Evolutionary conservation across 208 protist genomes (phyloP).

Genomic region (Wallacemonas collosoma): DNA sequence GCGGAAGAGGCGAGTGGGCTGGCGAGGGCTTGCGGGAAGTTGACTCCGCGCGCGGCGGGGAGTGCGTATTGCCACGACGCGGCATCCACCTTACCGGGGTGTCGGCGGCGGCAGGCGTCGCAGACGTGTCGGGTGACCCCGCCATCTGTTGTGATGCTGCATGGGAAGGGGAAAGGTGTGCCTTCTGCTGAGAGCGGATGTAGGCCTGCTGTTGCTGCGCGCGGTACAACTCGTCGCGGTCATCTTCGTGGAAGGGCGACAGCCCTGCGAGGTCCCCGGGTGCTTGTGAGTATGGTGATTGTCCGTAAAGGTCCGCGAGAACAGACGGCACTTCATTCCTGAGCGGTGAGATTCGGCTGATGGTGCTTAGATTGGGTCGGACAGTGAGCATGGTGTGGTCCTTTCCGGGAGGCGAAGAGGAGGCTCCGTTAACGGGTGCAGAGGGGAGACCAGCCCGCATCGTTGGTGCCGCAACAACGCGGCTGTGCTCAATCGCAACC

Average conservation of each 20-base stretch:
- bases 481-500: background rate
- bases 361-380: conserved; percentile 38
- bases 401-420: background rate
- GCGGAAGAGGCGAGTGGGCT: no score
- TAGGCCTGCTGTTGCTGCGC: background rate
- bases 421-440: background rate
- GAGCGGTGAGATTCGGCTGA: conserved; percentile 42
- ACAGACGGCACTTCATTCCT: conserved; percentile 41
- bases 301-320: conserved; percentile 35
- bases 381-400: conserved; percentile 14
- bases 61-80: background rate
- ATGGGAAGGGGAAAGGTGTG: no score
- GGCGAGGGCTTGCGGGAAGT: no score
- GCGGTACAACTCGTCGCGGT: conserved; percentile 2
- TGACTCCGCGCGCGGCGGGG: background rate
- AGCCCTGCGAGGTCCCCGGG: background rate
- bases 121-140: no score
- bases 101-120: no score
- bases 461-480: background rate
- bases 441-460: background rate
- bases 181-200: no score
- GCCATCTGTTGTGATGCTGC: no score
- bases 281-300: conserved; percentile 3
- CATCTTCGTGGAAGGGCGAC: conserved; percentile 15
- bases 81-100: background rate